A percentile compares a stretch with the other conserved stretches of the same genome.
These are phyloP conservation scores for Globisporangium abappressorium DNA, from an alignment of 352 stramenopile species.

Conservation along the genomic window DNA sequence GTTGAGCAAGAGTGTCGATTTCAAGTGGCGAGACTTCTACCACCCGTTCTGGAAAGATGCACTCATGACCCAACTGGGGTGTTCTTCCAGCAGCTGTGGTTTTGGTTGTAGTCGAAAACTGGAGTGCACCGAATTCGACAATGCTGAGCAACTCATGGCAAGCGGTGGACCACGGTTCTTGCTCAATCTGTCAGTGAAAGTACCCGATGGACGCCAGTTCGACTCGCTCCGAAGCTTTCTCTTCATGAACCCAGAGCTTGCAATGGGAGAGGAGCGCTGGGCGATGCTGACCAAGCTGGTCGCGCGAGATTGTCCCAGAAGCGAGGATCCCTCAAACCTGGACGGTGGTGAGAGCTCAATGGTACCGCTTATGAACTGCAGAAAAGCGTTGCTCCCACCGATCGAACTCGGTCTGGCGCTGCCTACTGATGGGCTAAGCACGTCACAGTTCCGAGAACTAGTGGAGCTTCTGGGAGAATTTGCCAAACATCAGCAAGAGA, in stretches of 20 bases:
- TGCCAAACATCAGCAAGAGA: neutral
- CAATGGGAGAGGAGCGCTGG: neutral
- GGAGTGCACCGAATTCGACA: neutral
- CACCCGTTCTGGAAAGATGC: neutral
- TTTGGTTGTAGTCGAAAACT: neutral
- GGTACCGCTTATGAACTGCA: too few species aligned
- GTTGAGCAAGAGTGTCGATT: neutral
- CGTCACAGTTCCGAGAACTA: neutral
- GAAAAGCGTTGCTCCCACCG: neutral
- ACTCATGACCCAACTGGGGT: neutral
- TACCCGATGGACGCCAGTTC: neutral
- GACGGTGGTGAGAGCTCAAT: too few species aligned
- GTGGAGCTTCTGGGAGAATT: constrained; percentile 1
- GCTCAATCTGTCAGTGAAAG: neutral
- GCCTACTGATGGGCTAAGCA: neutral
- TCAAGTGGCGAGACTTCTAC: constrained; percentile 3
- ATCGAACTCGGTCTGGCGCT: constrained; percentile 1
- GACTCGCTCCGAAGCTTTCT: neutral
- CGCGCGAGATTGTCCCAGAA: neutral
- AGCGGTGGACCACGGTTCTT: neutral
- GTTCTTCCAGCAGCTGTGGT: neutral
- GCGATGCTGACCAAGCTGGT: neutral
- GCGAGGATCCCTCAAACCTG: neutral
- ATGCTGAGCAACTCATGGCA: neutral
- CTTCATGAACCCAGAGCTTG: neutral